phyloP scores from a whole-genome alignment of 1,284 basidiomycete species.

The Cyathus pygmaeus region DNA sequence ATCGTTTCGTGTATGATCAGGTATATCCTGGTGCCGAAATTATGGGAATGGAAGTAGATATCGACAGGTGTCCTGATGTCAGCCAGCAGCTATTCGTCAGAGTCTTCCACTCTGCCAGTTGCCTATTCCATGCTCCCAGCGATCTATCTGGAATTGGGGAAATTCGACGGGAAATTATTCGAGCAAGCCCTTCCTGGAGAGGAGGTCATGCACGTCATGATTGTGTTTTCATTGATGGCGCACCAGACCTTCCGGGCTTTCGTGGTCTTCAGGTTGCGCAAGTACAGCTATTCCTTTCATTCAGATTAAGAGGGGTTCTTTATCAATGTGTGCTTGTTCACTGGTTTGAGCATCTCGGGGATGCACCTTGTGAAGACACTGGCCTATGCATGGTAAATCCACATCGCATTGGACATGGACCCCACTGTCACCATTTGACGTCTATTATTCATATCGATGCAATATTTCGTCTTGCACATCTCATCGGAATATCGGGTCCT shows the following conservation, averaged over 20 bases:
- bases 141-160: slow-evolving; percentile 1
- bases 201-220: background rate
- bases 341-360: slow-evolving; percentile 4
- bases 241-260: background rate
- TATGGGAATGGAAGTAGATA: background rate
- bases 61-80: background rate
- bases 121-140: background rate
- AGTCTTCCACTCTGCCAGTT: background rate
- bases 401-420: slow-evolving; percentile 1
- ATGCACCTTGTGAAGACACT: slow-evolving; percentile 6
- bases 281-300: slow-evolving; percentile 2
- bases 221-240: background rate
- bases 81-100: background rate
- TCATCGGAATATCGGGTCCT: slow-evolving; percentile 6
- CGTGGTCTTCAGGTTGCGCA: background rate
- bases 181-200: background rate
- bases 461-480: slow-evolving; percentile 8
- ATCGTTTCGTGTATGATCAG: background rate
- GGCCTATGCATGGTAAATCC: slow-evolving; percentile 8
- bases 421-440: background rate
- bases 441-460: slow-evolving; percentile 9
- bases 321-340: slow-evolving; percentile 10
- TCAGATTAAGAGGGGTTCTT: background rate
- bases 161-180: background rate
- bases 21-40: background rate